Evolutionary conservation across 495 filamentous ascomycete species (phyloP).

Genomic region (Aspergillus asperescens): DNA sequence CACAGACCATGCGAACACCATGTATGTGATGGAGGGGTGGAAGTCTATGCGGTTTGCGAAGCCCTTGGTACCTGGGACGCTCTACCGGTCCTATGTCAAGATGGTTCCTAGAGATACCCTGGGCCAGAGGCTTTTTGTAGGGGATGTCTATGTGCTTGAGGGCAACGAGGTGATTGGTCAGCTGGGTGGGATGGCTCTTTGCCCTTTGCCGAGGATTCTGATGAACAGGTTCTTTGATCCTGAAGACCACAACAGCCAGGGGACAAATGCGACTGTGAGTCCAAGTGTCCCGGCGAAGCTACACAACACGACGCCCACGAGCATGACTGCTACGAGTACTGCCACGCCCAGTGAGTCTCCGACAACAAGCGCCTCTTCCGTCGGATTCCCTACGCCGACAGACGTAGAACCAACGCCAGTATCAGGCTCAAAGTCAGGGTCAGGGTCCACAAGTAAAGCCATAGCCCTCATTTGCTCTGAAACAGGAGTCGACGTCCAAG

Average conservation of each 20-base stretch:
- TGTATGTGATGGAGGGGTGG: not conserved
- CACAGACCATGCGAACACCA: not conserved
- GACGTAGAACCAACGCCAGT: too few relatives aligned
- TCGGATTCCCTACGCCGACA: too few relatives aligned
- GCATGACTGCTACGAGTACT: too few relatives aligned
- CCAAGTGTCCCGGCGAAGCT: too few relatives aligned
- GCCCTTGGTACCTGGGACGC: not conserved
- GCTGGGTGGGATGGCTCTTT: not conserved
- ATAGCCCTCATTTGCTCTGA: constrained; percentile 14
- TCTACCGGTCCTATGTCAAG: not conserved
- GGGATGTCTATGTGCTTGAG: not conserved
- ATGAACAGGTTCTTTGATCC: not conserved
- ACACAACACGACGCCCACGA: too few relatives aligned
- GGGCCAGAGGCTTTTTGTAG: not conserved
- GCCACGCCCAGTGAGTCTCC: too few relatives aligned
- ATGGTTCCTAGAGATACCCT: not conserved
- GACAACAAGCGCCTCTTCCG: too few relatives aligned
- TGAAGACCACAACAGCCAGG: too few relatives aligned
- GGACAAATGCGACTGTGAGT: too few relatives aligned
- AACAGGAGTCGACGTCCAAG: constrained; percentile 3
- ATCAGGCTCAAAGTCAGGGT: not conserved
- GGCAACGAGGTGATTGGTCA: not conserved
- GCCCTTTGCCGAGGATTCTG: not conserved
- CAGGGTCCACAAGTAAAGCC: constrained; percentile 1
- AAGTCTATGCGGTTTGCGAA: not conserved